These are phyloP conservation scores for Podospora pseudocomata DNA, from an alignment of 495 filamentous ascomycete species.

Conservation along the genomic window DNA sequence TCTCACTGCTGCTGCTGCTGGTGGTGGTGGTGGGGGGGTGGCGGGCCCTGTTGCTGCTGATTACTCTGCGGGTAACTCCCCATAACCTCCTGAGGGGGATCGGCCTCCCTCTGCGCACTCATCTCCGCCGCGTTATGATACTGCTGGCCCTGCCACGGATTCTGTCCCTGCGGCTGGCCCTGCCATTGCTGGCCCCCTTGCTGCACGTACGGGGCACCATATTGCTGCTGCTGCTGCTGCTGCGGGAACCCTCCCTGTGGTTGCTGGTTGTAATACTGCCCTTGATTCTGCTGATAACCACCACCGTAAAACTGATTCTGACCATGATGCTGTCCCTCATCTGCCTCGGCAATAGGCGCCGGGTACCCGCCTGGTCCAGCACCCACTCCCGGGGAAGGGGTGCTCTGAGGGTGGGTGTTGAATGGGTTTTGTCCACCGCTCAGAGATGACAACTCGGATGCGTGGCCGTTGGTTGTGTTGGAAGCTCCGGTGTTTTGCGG, in stretches of 20 bases:
- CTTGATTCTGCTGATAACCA: background rate
- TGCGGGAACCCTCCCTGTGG: background rate
- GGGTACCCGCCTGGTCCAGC: background rate
- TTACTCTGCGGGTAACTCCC: constrained; percentile 8
- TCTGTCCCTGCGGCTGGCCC: background rate
- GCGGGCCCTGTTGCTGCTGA: background rate
- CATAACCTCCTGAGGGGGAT: constrained; percentile 21
- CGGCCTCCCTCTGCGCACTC: constrained; percentile 14
- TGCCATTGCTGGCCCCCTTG: constrained; percentile 7
- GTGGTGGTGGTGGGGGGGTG: background rate
- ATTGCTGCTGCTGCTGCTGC: constrained; percentile 5
- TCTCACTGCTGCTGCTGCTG: background rate
- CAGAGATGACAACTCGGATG: background rate
- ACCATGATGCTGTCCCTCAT: background rate
- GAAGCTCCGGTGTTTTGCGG: background rate
- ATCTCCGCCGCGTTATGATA: constrained; percentile 14
- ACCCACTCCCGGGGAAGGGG: background rate
- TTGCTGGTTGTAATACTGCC: background rate
- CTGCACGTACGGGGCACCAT: background rate
- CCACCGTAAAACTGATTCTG: too few relatives aligned
- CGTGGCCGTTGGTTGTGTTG: background rate
- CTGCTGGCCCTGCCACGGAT: constrained; percentile 5
- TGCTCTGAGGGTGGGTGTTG: background rate
- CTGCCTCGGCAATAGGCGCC: background rate
- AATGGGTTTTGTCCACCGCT: background rate